Base-by-base conservation (phyloP, 352 stramenopile genomes). In the Phytophthora ramorum region DNA sequence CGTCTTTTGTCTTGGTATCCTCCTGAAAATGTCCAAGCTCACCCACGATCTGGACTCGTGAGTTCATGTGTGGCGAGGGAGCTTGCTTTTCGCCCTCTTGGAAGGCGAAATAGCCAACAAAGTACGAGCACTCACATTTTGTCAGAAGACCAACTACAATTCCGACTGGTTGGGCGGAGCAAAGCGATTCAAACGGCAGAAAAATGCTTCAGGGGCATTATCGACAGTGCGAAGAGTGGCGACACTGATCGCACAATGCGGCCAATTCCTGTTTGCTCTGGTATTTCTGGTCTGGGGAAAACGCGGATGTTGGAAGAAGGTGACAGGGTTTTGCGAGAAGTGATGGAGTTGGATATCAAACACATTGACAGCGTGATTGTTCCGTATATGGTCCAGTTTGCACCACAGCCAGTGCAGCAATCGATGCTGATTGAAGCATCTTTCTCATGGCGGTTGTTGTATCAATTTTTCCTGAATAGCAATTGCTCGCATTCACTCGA, bases 291-390 rank as follows among this genome's bases (percentile, higher is more conserved):
- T 55, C 22, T 79, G 49, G 67, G 66, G 37, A 72, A 71, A 65
- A 75, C 58, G 57, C 68, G 72, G 7, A 77, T 79, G 67, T 32
- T 76, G 22, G 68, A 79, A 65, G 68, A 77, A 68, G 46, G 72
- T 40, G 30, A 20, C 38, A 75, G 17, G 17, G 70, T 77, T 58
- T 52, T 79, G 44, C 10, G 63, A 58, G 6, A 48, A 32, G 26
- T 32, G 46, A 48, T 69, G 45, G 48, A 69, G 17, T 51, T 75
- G 49, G n/a, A 75, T 17, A 50, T 26, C 22, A 54, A 58, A 1
- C 63, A 63, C 34, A 38, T 72, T 71, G 24, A 28, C 62, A 10
- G 58, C 52, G 52, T 74, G 48, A 72, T 75, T 62, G 63, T 77
- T n/a, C 45, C 56, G 52, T 74, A 69, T 47, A 53, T 41, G 35